phyloP scores from a whole-genome alignment of 495 filamentous ascomycete species.

The Penicillium arizonense region DNA sequence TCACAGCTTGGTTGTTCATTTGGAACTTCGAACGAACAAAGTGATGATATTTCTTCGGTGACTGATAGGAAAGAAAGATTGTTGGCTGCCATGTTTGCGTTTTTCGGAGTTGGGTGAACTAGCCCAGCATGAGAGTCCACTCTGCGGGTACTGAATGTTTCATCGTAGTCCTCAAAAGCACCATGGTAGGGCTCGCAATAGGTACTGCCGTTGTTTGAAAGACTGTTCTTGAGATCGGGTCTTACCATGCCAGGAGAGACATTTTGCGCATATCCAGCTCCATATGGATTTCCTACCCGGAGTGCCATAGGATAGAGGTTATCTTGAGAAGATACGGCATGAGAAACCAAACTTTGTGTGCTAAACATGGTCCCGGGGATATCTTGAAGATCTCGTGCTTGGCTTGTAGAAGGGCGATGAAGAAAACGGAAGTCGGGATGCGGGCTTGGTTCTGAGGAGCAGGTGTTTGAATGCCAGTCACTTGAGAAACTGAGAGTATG shows the following conservation, averaged over 20 bases:
- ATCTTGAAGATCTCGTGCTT: not conserved
- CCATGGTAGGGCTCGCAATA: not conserved
- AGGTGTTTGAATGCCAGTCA: not conserved
- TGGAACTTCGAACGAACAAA: conserved; percentile 6
- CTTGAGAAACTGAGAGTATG: not conserved
- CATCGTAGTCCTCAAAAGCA: not conserved
- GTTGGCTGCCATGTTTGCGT: not conserved
- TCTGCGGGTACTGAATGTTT: not conserved
- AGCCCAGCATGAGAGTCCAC: not conserved
- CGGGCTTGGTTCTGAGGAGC: not conserved
- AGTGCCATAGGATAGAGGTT: not conserved
- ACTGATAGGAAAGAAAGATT: conserved; percentile 5
- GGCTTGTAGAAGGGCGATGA: not conserved
- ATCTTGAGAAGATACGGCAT: not conserved
- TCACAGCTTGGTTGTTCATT: not conserved
- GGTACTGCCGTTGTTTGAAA: not conserved
- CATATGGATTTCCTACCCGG: not conserved
- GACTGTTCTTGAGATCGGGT: not conserved
- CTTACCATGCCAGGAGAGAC: not conserved
- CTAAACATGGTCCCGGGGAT: not conserved
- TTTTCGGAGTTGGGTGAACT: conserved; percentile 1
- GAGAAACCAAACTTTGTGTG: not conserved
- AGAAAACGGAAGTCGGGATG: not conserved
- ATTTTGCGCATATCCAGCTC: not conserved
- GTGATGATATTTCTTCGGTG: conserved; percentile 3